Evolutionary conservation across 2,329 filamentous ascomycete species (phyloP).

Genomic region (Colletotrichum karsti): DNA sequence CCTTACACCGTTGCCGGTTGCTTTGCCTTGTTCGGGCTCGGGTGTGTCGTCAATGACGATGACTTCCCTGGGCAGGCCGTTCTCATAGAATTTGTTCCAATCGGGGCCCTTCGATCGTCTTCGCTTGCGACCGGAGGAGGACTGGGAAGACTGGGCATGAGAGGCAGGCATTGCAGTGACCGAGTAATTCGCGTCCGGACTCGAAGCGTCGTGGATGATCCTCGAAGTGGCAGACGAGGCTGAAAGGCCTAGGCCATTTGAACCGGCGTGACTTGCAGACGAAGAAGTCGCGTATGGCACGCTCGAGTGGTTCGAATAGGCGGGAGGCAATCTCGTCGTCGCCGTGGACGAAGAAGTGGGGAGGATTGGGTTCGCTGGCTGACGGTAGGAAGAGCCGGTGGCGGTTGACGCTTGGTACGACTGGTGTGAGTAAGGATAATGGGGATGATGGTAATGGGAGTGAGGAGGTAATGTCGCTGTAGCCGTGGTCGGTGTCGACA

Average conservation of each 20-base stretch:
- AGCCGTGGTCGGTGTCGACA: conserved; percentile 78
- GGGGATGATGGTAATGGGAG: conserved; percentile 70
- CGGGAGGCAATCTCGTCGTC: conserved; percentile 41
- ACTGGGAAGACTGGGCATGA: conserved; percentile 28
- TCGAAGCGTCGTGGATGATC: conserved; percentile 39
- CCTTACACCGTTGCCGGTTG: conserved; percentile 48
- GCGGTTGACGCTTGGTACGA: conserved; percentile 55
- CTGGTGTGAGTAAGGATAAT: conserved; percentile 68
- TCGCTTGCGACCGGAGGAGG: conserved; percentile 53
- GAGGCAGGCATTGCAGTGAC: conserved; percentile 44
- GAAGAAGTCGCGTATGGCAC: conserved; percentile 33
- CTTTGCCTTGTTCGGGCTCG: conserved; percentile 52
- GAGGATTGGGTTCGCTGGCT: conserved; percentile 42
- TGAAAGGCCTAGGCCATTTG: conserved; percentile 47
- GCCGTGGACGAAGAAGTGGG: conserved; percentile 49
- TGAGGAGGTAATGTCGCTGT: conserved; percentile 43
- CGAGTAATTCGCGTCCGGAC: conserved; percentile 40
- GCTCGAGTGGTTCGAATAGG: conserved; percentile 41
- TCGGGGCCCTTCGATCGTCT: conserved; percentile 73
- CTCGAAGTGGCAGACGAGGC: conserved; percentile 40
- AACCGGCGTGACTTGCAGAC: conserved; percentile 33
- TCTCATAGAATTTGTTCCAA: conserved; percentile 84
- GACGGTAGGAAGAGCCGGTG: conserved; percentile 41
- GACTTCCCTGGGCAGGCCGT: conserved; percentile 84
- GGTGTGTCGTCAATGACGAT: conserved; percentile 85